Conservation (phyloP, 2,329 filamentous ascomycete species). For the Pseudogymnoascus sp. region DNA sequence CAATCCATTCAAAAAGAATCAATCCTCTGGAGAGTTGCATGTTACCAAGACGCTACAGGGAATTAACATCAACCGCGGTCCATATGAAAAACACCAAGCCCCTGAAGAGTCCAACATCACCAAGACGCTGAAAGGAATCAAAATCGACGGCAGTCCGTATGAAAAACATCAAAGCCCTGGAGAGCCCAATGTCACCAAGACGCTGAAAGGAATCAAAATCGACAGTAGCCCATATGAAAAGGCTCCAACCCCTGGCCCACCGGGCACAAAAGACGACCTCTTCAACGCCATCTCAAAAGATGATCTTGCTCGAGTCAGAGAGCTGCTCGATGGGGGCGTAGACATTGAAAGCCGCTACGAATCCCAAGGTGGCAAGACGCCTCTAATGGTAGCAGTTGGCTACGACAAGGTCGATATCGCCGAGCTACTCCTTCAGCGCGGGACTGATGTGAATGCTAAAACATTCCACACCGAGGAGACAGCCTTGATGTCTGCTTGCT, state of each 20-base stretch:
- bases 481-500: background rate
- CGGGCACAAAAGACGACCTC: background rate
- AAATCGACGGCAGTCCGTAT: background rate
- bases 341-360: background rate
- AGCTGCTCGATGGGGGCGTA: background rate
- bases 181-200: background rate
- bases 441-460: background rate
- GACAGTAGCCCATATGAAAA: background rate
- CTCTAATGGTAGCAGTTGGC: background rate
- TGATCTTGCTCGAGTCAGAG: background rate
- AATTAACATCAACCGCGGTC: background rate
- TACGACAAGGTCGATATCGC: background rate
- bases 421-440: background rate
- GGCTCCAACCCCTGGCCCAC: background rate
- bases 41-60: background rate
- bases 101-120: background rate
- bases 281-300: background rate
- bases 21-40: too few species aligned
- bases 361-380: background rate
- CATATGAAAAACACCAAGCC: background rate
- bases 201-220: background rate
- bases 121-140: background rate
- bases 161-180: too few species aligned
- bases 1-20: background rate
- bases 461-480: background rate